These are phyloP conservation scores for Clonostachys rhizophaga DNA, from an alignment of 2,329 filamentous ascomycete species.

Conservation along the genomic window DNA sequence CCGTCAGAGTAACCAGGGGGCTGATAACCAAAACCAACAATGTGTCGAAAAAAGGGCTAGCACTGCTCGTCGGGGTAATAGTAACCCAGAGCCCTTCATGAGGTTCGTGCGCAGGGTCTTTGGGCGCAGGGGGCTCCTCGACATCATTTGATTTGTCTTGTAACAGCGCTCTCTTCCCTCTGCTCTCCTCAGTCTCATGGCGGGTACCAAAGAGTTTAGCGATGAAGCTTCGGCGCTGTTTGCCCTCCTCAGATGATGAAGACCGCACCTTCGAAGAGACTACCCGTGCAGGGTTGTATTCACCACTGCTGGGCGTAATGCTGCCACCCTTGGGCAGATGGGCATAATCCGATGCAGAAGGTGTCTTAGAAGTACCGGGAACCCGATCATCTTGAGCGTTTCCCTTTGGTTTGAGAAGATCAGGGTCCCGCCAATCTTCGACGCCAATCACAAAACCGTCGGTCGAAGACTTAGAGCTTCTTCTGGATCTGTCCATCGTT, in stretches of 20 bases:
- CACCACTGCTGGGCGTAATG: no score
- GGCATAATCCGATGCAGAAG: no score
- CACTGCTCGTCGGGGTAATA: constrained; percentile 82
- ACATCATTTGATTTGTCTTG: constrained; percentile 1
- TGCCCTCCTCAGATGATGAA: constrained; percentile 1
- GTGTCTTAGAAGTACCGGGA: background rate
- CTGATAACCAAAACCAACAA: constrained; percentile 95
- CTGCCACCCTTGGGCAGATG: no score
- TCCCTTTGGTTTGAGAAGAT: constrained; percentile 23
- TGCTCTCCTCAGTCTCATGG: constrained; percentile 13
- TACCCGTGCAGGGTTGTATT: no score
- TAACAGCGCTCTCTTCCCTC: no score
- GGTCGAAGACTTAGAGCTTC: constrained; percentile 8
- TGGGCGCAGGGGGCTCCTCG: constrained; percentile 4
- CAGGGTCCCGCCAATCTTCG: constrained; percentile 81
- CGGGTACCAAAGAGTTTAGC: constrained; percentile 46
- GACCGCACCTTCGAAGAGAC: no score
- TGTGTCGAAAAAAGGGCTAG: constrained; percentile 92
- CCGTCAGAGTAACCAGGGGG: constrained; percentile 83
- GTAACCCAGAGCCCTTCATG: constrained; percentile 91
- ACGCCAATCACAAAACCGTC: constrained; percentile 76
- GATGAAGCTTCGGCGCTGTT: constrained; percentile 20
- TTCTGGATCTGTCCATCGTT: constrained; percentile 21
- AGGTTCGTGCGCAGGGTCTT: constrained; percentile 17
- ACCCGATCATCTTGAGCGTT: background rate